Base-by-base conservation (phyloP, 352 stramenopile genomes). In the Globisporangium canariense region DNA sequence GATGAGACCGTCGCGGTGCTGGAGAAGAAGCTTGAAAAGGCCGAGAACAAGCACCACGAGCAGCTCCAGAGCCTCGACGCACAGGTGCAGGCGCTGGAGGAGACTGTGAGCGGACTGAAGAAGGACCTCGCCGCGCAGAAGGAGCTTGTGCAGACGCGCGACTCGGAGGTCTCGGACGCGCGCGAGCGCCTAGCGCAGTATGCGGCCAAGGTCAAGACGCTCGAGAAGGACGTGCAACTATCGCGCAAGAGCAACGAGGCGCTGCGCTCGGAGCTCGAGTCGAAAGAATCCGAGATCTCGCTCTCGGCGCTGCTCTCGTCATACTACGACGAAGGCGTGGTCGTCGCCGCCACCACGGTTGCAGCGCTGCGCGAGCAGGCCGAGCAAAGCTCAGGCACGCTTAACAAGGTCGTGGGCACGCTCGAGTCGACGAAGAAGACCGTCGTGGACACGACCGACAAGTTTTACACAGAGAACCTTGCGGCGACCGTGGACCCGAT, bases 281-380 rank as follows among this genome's bases (percentile, higher is more conserved):
- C 81, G 25, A 64, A 76, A 58, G 83, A 79, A 60, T 70, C 81
- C 38, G 83, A 91, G 60, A 74, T 93, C 47, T 76, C 79, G 13
- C 74, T 93, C 58, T 76, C 79, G 1, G 69, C 82, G 47, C 64
- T 93, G 70, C 70, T 93, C 52, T 91, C 82, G 56, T 79, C 76
- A 40, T 93, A 93, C 69, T 93, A 91, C 46, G 85, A 93, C 69
- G 81, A 90, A 62, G 78, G 82, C n/a, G 74, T 90, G 54, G 67
- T 85, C 18, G 59, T 90, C 34, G 78, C 78, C 5, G 66, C 74
- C 32, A 69, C 75, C 54, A 66, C 73, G 1, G 67, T 79, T 20
- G 66, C 58, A 8, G 67, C 67, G 45, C 63, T 85, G 34, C 77
- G 77, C 20, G 65, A 86, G 40, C 80, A 82, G 58, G 71, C 83